Percentiles rank a stretch among this genome's conserved stretches.
Evolutionary conservation across 495 filamentous ascomycete genomes (phyloP).

Genomic region (Trichocladium uniseriatum): DNA sequence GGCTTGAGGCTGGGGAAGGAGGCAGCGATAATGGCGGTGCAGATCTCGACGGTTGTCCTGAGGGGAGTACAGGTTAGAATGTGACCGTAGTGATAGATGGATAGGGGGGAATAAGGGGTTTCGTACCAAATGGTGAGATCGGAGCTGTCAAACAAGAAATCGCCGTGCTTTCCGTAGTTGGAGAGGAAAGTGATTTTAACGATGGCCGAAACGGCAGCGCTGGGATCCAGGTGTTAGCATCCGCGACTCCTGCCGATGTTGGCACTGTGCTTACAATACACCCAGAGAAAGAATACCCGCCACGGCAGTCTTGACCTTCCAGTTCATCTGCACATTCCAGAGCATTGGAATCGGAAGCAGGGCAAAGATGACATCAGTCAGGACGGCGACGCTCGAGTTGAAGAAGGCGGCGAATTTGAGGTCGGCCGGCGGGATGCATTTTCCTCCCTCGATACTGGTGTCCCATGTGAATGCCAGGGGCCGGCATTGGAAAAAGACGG

Average conservation of each 20-base stretch:
- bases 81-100: no score
- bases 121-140: constrained; percentile 28
- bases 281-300: constrained; percentile 36
- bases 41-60: constrained; percentile 15
- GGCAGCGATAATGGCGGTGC: constrained; percentile 16
- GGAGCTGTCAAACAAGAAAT: constrained; percentile 37
- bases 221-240: no score
- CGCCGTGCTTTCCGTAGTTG: constrained; percentile 32
- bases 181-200: constrained; percentile 36
- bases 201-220: constrained; percentile 37
- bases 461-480: constrained; percentile 25
- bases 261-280: no score
- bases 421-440: constrained; percentile 14
- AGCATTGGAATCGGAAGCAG: constrained; percentile 36
- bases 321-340: constrained; percentile 39
- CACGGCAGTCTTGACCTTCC: constrained; percentile 32
- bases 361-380: constrained; percentile 38
- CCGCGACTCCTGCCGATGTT: no score
- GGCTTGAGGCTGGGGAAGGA: constrained; percentile 12
- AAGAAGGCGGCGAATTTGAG: constrained; percentile 14
- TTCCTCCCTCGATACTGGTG: constrained; percentile 15
- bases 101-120: not conserved
- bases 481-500: constrained; percentile 26
- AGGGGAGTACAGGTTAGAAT: no score
- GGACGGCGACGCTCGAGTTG: constrained; percentile 29